A percentile compares a stretch with the other conserved stretches of the same genome.
Evolutionary conservation across 768 basidiomycete species (phyloP).

Genomic region (Trametes villosa): DNA sequence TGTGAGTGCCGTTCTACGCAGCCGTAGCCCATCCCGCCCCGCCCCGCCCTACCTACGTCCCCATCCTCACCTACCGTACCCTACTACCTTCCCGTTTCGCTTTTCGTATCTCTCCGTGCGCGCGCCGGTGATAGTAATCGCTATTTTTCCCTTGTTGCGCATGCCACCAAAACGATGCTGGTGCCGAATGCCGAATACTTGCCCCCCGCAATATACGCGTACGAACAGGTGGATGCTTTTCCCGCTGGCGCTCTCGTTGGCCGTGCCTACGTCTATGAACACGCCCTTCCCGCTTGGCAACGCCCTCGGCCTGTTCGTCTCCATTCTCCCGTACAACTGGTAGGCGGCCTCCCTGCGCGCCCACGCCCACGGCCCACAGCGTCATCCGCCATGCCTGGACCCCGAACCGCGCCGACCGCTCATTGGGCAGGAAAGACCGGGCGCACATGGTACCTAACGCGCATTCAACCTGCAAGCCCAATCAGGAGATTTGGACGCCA

Average conservation of each 20-base stretch:
- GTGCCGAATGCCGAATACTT: background rate
- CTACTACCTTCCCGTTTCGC: background rate
- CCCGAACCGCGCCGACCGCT: too few relatives aligned
- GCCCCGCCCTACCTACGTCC: background rate
- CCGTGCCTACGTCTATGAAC: background rate
- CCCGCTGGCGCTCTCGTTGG: constrained; percentile 1
- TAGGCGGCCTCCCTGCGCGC: background rate
- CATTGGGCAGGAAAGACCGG: too few relatives aligned
- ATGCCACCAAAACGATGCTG: background rate
- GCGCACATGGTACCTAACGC: too few relatives aligned
- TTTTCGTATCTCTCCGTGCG: background rate
- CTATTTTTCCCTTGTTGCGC: constrained; percentile 1
- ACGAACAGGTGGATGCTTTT: constrained; percentile 5
- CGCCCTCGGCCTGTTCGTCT: constrained; percentile 3
- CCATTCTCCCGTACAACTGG: constrained; percentile 4
- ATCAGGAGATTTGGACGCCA: background rate
- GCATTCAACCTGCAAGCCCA: background rate
- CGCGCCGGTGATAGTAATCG: constrained; percentile 8
- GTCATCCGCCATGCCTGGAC: too few relatives aligned
- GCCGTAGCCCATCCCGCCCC: constrained; percentile 1
- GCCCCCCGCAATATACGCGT: too few relatives aligned
- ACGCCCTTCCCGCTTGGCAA: background rate
- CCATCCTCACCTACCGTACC: background rate
- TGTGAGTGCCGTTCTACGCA: constrained; percentile 24
- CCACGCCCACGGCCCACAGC: background rate